A percentile compares a stretch with the other conserved stretches of the same genome.
These are phyloP conservation scores for Plasmodium adleri DNA, from an alignment of 169 alveolate species.

Conservation along the genomic window DNA sequence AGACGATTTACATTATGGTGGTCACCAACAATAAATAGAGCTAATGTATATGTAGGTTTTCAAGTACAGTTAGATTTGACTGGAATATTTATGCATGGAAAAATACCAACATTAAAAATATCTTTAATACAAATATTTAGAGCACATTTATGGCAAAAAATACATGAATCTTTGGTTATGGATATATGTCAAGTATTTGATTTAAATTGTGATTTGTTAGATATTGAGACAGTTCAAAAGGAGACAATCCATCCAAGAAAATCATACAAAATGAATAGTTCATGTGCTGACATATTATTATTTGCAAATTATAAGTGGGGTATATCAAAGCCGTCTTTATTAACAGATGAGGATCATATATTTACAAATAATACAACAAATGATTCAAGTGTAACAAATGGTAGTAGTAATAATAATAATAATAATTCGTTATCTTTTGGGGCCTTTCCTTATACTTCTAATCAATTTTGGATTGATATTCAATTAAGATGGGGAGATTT, in stretches of 20 bases:
- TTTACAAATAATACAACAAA: constrained; percentile 90
- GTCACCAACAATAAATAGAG: constrained; percentile 99
- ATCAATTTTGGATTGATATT: constrained; percentile 98
- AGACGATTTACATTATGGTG: constrained; percentile 99
- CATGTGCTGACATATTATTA: constrained; percentile 99
- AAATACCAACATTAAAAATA: constrained; percentile 99
- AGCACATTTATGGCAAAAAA: constrained; percentile 99
- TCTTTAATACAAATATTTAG: constrained; percentile 99
- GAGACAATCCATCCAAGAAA: constrained; percentile 99
- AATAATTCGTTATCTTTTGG: constrained; percentile 25
- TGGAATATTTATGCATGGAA: constrained; percentile 99
- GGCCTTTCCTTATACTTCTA: constrained; percentile 76
- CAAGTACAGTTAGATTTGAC: constrained; percentile 99
- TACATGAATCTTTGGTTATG: constrained; percentile 99
- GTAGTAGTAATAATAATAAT: neutral
- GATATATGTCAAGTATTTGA: constrained; percentile 99
- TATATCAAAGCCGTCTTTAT: constrained; percentile 96
- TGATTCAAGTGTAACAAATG: too few relatives aligned
- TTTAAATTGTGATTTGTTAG: constrained; percentile 97
- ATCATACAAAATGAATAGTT: constrained; percentile 99
- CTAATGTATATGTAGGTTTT: constrained; percentile 99
- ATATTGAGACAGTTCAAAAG: constrained; percentile 99
- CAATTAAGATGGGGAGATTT: constrained; percentile 99
- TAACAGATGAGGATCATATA: constrained; percentile 93
- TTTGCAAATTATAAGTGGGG: constrained; percentile 99